phyloP scores from a whole-genome alignment of 257 asterid species.

The Haberlea rhodopensis region DNA sequence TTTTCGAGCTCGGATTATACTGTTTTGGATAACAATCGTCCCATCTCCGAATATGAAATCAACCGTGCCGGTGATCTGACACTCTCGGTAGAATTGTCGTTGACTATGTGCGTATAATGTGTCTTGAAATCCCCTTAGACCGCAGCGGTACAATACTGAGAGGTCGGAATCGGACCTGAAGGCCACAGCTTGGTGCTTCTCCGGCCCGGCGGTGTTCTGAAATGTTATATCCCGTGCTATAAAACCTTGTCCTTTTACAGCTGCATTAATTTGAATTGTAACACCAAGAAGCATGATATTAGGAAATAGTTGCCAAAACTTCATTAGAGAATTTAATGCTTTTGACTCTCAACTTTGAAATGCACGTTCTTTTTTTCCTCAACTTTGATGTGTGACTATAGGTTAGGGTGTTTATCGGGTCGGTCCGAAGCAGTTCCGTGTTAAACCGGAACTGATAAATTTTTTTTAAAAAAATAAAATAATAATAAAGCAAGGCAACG shows the following conservation, averaged over 20 bases:
- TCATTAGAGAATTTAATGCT: too few relatives aligned
- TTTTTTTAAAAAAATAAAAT: too few relatives aligned
- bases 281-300: too few relatives aligned
- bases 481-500: too few relatives aligned
- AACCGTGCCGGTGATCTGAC: constrained; percentile 50
- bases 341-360: too few relatives aligned
- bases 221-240: constrained; percentile 59
- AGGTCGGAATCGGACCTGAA: constrained; percentile 55
- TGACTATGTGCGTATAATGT: constrained; percentile 50
- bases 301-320: neutral
- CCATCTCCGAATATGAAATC: constrained; percentile 63
- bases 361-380: too few relatives aligned
- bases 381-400: too few relatives aligned
- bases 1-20: constrained; percentile 39
- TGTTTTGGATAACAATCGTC: constrained; percentile 45
- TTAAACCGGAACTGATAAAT: too few relatives aligned
- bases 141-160: constrained; percentile 53
- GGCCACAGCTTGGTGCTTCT: constrained; percentile 62
- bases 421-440: too few relatives aligned
- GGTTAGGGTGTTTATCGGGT: too few relatives aligned
- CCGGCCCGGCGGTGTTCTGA: constrained; percentile 62
- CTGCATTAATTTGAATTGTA: constrained; percentile 30
- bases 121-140: constrained; percentile 55
- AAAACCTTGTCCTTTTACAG: constrained; percentile 56
- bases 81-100: constrained; percentile 58